phyloP scores from a whole-genome alignment of 176 grass and related monocot species.

The Cocos nucifera region DNA sequence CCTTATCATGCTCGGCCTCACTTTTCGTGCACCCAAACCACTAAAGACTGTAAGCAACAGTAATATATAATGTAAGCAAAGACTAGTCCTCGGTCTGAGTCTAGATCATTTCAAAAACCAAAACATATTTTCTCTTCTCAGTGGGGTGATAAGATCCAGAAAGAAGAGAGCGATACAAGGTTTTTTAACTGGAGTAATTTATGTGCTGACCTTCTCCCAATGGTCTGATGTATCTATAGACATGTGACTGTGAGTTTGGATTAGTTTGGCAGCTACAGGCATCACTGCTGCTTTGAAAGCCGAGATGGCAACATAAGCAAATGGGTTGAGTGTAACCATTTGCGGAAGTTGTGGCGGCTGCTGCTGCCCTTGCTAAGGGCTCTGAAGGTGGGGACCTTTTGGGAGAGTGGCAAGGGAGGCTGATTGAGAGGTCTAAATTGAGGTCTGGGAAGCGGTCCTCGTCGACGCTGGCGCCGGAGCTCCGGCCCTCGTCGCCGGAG shows the following conservation, averaged over 20 bases:
- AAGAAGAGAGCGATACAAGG: not conserved
- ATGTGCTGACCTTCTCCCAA: not conserved
- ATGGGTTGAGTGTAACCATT: not conserved
- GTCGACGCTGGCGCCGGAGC: not conserved
- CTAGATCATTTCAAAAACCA: too few species aligned
- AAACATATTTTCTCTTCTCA: not conserved
- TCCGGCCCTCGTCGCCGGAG: not conserved
- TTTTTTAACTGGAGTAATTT: too few species aligned
- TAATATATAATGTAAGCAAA: not conserved
- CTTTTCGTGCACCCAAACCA: not conserved
- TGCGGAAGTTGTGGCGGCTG: not conserved
- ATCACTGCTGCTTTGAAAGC: not conserved
- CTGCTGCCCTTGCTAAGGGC: not conserved
- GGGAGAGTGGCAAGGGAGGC: not conserved
- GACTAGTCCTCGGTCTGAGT: too few species aligned
- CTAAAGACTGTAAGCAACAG: not conserved
- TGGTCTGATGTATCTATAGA: slow-evolving; percentile 2
- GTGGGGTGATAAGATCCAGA: not conserved
- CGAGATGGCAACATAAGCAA: slow-evolving; percentile 6
- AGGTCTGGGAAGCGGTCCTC: not conserved
- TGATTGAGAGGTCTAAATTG: slow-evolving; percentile 2
- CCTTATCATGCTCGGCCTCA: slow-evolving; percentile 12
- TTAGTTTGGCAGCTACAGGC: not conserved
- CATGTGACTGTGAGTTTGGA: not conserved
- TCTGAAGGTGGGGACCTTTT: not conserved